Percentiles rank a stretch among this genome's conserved stretches.
phyloP scores from a whole-genome alignment of 2,329 filamentous ascomycete genomes.

The Chrysoporthe austroafricana region DNA sequence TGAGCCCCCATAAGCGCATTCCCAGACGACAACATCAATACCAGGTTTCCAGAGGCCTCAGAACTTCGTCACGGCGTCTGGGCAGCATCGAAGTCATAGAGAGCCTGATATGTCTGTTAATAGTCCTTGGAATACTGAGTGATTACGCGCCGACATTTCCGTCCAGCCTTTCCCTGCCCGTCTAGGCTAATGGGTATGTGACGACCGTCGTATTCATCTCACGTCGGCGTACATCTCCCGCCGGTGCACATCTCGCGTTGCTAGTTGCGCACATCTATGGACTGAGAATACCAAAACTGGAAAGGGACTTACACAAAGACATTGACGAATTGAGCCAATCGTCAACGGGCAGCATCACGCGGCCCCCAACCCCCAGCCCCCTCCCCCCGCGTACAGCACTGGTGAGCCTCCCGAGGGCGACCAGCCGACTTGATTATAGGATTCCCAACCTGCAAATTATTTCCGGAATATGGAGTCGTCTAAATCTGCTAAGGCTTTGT shows the following conservation, averaged over 20 bases:
- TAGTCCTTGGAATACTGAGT: not conserved
- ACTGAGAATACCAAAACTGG: not conserved
- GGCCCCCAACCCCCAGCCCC: not conserved
- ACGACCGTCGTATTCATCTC: not conserved
- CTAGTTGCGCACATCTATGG: not conserved
- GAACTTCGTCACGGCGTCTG: not conserved
- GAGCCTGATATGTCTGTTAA: not conserved
- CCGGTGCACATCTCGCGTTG: not conserved
- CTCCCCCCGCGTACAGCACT: not conserved
- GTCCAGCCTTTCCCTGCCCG: too few species aligned
- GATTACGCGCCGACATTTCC: too few species aligned
- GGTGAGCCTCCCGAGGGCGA: not conserved
- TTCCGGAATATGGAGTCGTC: not conserved
- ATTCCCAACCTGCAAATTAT: not conserved
- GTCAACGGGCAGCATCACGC: not conserved
- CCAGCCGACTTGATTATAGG: too few species aligned
- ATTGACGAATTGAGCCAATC: not conserved
- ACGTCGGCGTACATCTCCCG: not conserved
- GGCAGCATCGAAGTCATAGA: not conserved
- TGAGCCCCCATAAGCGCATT: not conserved
- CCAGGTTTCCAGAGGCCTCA: not conserved
- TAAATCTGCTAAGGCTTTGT: constrained; percentile 20
- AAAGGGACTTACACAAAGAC: too few species aligned
- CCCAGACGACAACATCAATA: not conserved
- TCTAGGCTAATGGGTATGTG: not conserved